Base-by-base conservation (phyloP, 1,139 yeast genomes). In the Taphrina pruni region DNA sequence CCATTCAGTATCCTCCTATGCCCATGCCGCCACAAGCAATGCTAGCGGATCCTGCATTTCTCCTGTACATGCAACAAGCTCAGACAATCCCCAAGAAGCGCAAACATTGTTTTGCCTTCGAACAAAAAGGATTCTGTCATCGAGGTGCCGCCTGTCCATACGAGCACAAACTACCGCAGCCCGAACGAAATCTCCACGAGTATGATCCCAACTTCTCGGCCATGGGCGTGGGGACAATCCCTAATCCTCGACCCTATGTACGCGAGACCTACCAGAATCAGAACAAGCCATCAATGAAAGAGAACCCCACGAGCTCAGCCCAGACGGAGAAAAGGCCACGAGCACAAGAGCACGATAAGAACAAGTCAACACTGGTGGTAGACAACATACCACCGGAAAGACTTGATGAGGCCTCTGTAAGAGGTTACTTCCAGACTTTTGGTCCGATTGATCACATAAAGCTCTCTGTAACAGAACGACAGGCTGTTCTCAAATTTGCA, bases 361-460 rank as follows among this genome's bases (percentile, higher is more conserved):
- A 67, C 14, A 75, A 75, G 11, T 74, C 72, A 9, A 69, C 72
- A 21, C 75, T 83, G 6, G 76, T 83, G 4, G 79, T 83, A 6
- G 83, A 83, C 51, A 79, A 80, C 60, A 69, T 83, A 12, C 86
- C 86, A 2, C 73, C 72, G 1, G 84, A 82, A 46, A 77, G 79
- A 71, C 76, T 82, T 50, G 76, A 78, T 67, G 82, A 80, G 68
- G 74, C 70, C 12, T 71, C 72, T 1, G 56, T 83, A 1, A 73
- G 77, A 32, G 74, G 73, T n/a, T 82, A 78, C 72, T 83, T 83
- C 72, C 73, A 77, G 17, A 73, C 77, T 71, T 83, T 83, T 74
- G 86, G 86, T 9, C 75, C 73, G 0, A 72, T 83, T 32, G 72
- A 71, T 9, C 69, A 68, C n/a, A 76, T 83, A n/a, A 70, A 70